Conservation (phyloP, 116 monocot species). For the Papilionanthe hybrid region DNA sequence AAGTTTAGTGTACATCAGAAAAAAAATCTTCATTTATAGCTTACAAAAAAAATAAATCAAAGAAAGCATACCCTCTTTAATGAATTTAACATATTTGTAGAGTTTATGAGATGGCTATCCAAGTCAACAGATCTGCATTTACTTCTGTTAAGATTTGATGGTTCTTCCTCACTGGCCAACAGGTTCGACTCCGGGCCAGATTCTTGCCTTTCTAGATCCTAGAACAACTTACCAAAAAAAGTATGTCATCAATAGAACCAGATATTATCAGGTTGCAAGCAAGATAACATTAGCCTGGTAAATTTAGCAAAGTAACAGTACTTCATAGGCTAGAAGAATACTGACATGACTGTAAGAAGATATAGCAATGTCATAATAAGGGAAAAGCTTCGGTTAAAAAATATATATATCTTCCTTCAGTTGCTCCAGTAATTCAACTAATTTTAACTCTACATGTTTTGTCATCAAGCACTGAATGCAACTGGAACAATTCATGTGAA, state of each 20-base stretch:
- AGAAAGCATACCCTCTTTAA: slow-evolving; percentile 20
- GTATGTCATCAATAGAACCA: background rate
- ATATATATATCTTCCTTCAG: background rate
- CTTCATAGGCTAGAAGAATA: background rate
- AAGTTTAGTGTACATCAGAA: background rate
- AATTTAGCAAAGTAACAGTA: background rate
- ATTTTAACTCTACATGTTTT: background rate
- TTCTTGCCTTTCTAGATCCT: slow-evolving; percentile 22
- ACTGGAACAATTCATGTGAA: background rate
- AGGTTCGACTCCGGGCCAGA: slow-evolving; percentile 3
- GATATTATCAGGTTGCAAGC: background rate
- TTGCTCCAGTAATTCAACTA: slow-evolving; percentile 4
- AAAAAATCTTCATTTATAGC: background rate
- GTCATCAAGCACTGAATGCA: slow-evolving; percentile 1
- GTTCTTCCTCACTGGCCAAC: slow-evolving; percentile 10
- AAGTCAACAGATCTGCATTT: background rate
- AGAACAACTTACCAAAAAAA: background rate
- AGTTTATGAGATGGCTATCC: slow-evolving; percentile 6
- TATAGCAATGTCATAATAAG: background rate
- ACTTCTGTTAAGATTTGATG: background rate
- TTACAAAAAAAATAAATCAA: background rate
- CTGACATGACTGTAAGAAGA: background rate
- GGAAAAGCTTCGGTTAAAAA: background rate
- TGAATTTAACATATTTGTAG: slow-evolving; percentile 10
- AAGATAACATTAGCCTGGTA: background rate